phyloP scores from a whole-genome alignment of 371 early-diverging fungal species.

The Chytridiales sp. region DNA sequence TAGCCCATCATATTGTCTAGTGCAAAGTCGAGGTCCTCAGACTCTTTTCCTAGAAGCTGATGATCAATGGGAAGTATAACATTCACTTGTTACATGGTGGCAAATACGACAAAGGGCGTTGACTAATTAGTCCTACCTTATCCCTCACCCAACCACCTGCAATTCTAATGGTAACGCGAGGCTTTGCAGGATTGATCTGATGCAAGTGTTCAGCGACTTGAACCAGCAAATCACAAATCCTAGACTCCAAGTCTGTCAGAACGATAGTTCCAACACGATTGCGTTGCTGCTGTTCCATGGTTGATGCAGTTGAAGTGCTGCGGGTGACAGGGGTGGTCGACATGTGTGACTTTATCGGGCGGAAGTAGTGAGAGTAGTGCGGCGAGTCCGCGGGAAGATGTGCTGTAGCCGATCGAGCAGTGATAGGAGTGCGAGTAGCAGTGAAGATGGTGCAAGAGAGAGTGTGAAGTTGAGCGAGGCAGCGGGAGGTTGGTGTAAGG shows the following conservation, averaged over 20 bases:
- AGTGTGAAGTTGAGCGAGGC: too few species aligned
- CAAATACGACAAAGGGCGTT: neutral
- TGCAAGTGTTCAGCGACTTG: conserved; percentile 15
- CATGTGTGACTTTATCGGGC: too few species aligned
- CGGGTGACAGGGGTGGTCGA: too few species aligned
- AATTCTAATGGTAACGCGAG: conserved; percentile 75
- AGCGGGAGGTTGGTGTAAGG: too few species aligned
- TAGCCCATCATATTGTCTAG: conserved; percentile 94
- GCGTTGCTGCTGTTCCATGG: too few species aligned
- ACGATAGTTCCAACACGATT: too few species aligned
- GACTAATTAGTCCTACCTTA: conserved; percentile 60
- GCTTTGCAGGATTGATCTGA: conserved; percentile 17
- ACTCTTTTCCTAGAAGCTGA: conserved; percentile 83
- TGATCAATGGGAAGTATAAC: neutral
- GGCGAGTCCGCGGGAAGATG: too few species aligned
- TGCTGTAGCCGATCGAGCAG: too few species aligned
- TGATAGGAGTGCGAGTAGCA: too few species aligned
- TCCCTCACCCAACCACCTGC: conserved; percentile 99
- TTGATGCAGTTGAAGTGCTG: too few species aligned
- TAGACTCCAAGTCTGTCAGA: conserved; percentile 12
- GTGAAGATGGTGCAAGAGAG: too few species aligned
- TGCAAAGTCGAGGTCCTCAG: conserved; percentile 96
- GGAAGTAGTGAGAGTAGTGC: too few species aligned
- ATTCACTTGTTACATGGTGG: neutral
- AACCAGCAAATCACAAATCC: conserved; percentile 19